Base-by-base conservation (phyloP, 2,329 filamentous ascomycete species). In the Colletotrichum higginsianum region DNA sequence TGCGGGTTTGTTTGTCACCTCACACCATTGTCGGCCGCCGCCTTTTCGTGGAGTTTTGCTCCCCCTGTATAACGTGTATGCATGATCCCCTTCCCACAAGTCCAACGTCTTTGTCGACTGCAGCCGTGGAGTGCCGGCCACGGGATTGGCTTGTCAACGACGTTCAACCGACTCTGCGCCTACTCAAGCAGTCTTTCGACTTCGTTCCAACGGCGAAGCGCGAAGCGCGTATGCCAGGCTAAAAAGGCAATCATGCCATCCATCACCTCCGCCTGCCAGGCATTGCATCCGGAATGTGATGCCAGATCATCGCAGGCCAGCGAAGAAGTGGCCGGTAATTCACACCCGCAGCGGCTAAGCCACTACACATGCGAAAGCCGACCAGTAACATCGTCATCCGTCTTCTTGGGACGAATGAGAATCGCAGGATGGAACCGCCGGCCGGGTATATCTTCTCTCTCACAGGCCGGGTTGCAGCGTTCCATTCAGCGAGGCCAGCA, bases 301-400 rank as follows among this genome's bases (percentile, higher is more conserved):
- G 65, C 69, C 58, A 64, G 69, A 72, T 72, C 69, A 64, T 63
- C 65, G 52, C 66, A 52, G 53, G 56, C 40, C 35, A 61, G 55
- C 66, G 40, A 66, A 57, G 65, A 55, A 69, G 46, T 73, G 72
- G 65, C 53, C 65, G 70, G 70, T 44, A 71, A 70, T 63, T 63
- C 70, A 66, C 69, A 61, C 66, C 57, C 56, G 72, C 57, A 73
- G 72, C 72, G 72, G 72, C 69, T 73, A 70, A 74, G 70, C 66
- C 72, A 73, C 70, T 57, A 66, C 61, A 63, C 18, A 35, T 64
- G 57, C 52, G 38, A 61, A 35, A 62, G 26, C 47, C 47, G 66
- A 57, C 72, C 72, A 74, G 71, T 74, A 18, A 26, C 13, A 46
- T 40, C 35, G 57, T 57, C 50, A 30, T 47, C 72, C 72, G 50